Evolutionary conservation across 371 early-diverging fungal species (phyloP), one percentile per base, ranked within the genome.

Genomic region (Basidiobolus meristosporus): DNA sequence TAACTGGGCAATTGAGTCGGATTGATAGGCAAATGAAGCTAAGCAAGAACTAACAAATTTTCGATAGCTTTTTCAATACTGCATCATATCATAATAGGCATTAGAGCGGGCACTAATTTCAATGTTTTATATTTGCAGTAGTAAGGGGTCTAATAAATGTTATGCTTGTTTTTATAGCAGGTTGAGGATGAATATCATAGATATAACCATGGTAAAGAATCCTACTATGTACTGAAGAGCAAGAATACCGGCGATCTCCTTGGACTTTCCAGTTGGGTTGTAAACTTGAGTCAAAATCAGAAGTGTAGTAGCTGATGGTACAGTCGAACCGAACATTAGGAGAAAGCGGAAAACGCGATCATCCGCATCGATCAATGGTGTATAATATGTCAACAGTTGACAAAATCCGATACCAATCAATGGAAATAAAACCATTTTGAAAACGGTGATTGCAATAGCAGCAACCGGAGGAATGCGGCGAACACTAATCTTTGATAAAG

Each of bases 261-360:
- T 14, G 15, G 47, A 52, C 14, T 52, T 44, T 0, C 59, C 55
- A 3, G 52, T 51, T 1, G 53, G 52, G 38, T 51, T 54, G 50
- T 57, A 60, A 6, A 56, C 45, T 33, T 56, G 56, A 0, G 56
- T 52, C 45, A 60, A 43, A 6, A 56, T 41, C 38, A 60, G 44
- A 34, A 49, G 48, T 11, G 49, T 52, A 29, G 56, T 56, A 12
- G 53, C 52, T 11, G 60, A 51, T 3, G 60, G 60, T 0, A 51
- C 41, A 14, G 50, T 50, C 5, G 59, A 44, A 46, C 47, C 45
- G 22, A 61, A 43, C 69, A 68, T 65, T 40, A 68, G 42, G 10
- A 65, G 60, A 44, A 72, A 67, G 47, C 57, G 57, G 32, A 72
- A 30, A 43, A 68, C 62, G 31, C 57, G 54, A 38, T 66, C 62